Evolutionary conservation across 768 basidiomycete species (phyloP), one percentile per base, ranked within the genome.

Genomic region (Boletellus ananiceps): DNA sequence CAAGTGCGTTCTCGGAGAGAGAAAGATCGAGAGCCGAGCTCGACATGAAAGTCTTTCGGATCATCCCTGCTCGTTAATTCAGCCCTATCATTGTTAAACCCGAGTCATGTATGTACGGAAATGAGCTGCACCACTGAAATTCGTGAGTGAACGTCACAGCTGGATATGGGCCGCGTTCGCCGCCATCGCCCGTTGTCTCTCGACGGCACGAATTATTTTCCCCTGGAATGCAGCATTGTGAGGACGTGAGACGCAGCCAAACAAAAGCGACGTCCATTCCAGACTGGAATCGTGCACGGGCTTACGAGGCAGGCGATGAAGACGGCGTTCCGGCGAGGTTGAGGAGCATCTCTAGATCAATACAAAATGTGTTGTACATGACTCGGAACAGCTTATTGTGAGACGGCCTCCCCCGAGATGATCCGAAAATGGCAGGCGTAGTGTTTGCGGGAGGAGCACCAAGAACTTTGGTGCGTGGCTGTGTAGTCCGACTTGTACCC

Each of bases 361-460:
- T 44, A 9, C 21, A 21, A n/a, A 13, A n/a, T 16, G 8, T 27
- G 23, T 11, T n/a, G 35, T 34, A 40, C 37, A 16, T 29, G 25
- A 29, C 18, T 27, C 9, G 15, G 40, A 42, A 19, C 8, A 3
- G 29, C 35, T 35, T 46, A 48, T 57, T 40, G 49, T 49, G 37
- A n/a, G 5, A 25, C 12, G 25, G 29, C 11, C 29, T 7, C 9
- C 40, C 27, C 31, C 32, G 35, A 51, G n/a, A 19, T 40, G 49
- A 31, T 44, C 51, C 51, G 41, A 32, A 57, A 61, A 57, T 54
- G 57, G 62, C 39, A 64, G 32, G 56, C 11, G 54, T 61, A 56
- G 57, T 64, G 54, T 50, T 61, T 27, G 40, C 8, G 32, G 5
- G 6, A 29, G 29, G 29, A 27, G 29, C 29, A 29, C 29, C 29